phyloP scores from a whole-genome alignment of 257 asterid genomes.

The Apocynum venetum region DNA sequence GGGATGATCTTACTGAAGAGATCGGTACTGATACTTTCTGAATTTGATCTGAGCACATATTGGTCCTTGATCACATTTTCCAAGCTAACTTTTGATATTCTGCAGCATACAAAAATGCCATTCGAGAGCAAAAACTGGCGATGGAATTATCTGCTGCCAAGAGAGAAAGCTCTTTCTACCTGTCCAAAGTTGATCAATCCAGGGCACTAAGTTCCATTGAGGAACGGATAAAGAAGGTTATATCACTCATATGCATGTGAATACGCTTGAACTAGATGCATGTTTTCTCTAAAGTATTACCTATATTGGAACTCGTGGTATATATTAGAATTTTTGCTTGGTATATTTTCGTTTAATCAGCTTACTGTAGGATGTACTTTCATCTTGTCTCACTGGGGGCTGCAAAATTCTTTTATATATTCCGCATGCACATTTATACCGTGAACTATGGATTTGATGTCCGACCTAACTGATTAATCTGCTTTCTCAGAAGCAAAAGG shows the following conservation, averaged over 20 bases:
- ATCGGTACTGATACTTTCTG: constrained; percentile 39
- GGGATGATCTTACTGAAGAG: constrained; percentile 95
- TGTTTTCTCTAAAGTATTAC: background rate
- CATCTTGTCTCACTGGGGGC: background rate
- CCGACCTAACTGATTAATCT: background rate
- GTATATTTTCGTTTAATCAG: background rate
- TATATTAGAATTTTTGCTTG: background rate
- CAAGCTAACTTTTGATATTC: constrained; percentile 17
- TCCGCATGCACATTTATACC: background rate
- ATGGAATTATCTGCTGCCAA: constrained; percentile 80
- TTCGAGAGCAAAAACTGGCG: constrained; percentile 65
- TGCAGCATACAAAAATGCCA: constrained; percentile 72
- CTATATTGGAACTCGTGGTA: no score
- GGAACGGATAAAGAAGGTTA: constrained; percentile 80
- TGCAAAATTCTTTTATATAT: background rate
- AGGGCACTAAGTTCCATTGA: constrained; percentile 53
- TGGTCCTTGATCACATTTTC: constrained; percentile 13
- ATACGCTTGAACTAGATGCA: background rate
- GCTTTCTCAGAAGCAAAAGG: constrained; percentile 61
- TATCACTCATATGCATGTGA: background rate
- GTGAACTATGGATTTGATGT: background rate
- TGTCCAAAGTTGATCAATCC: constrained; percentile 74
- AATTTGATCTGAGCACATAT: constrained; percentile 5
- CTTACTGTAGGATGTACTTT: background rate
- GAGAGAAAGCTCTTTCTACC: constrained; percentile 77